phyloP scores from a whole-genome alignment of 352 stramenopile species.

The Thraustochytrium sp. region DNA sequence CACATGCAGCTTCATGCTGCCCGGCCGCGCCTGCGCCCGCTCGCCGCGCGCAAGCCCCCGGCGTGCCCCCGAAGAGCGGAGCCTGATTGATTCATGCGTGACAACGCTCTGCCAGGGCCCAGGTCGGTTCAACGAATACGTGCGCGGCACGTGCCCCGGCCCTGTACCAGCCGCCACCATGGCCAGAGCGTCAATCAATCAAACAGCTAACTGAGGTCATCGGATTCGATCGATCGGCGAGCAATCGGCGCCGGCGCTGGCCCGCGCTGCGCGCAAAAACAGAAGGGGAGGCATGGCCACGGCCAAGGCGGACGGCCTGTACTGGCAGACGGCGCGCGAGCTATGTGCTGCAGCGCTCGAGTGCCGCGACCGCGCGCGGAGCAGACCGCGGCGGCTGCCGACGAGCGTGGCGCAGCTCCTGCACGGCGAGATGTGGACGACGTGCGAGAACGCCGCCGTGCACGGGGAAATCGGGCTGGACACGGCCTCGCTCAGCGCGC shows the following conservation, averaged over 20 bases:
- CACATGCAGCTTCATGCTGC: constrained; percentile 5
- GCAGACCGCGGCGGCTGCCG: neutral
- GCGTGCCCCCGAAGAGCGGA: too few relatives aligned
- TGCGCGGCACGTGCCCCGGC: too few relatives aligned
- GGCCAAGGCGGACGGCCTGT: neutral
- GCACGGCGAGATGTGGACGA: neutral
- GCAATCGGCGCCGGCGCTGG: too few relatives aligned
- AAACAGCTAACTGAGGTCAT: too few relatives aligned
- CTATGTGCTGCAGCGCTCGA: neutral
- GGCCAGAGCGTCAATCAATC: too few relatives aligned
- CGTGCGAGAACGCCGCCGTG: neutral
- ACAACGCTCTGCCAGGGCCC: too few relatives aligned
- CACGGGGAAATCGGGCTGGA: neutral
- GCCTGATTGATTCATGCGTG: too few relatives aligned
- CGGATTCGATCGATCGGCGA: too few relatives aligned
- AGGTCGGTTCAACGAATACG: too few relatives aligned
- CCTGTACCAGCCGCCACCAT: too few relatives aligned
- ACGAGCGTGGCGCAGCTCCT: neutral
- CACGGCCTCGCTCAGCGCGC: neutral
- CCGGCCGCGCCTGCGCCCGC: too few relatives aligned
- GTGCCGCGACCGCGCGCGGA: neutral
- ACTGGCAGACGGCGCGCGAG: neutral
- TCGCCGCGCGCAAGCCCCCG: too few relatives aligned
- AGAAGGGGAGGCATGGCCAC: neutral
- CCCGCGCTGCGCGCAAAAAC: neutral